Evolutionary conservation across 371 early-diverging fungal species (phyloP), one percentile per base, ranked within the genome.

Genomic region (Syncephalastrum racemosum): DNA sequence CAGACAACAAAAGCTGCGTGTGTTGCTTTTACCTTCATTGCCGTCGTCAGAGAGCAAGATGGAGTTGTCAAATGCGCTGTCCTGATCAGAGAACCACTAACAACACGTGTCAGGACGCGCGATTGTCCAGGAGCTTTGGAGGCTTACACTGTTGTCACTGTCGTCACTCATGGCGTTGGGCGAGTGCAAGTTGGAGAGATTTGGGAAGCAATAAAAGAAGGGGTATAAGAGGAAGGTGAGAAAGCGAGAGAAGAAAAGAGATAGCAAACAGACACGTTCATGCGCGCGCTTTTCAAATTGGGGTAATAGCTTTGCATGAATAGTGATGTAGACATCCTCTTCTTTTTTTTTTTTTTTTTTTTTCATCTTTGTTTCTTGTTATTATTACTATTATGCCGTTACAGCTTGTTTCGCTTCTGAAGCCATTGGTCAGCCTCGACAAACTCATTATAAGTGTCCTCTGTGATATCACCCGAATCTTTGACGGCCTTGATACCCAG

Each of bases 381-480:
- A 16, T 45, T 45, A 19, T 45, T 45, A 15, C 13, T 15, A 7
- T 22, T 7, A 6, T 19, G 19, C 13, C 46, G 2, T 16, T 45
- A 45, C 16, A 45, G 46, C 46, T 19, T 45, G 46, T 45, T 47
- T 49, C 44, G 31, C 22, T 27, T 31, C 36, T 70, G 59, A 22
- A 82, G 56, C 82, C 82, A 82, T 53, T 66, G 54, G 58, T 82
- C 60, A 8, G 82, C 78, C n/a, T 72, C 67, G 15, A 54, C 22
- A 58, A 79, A 82, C 73, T 72, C 72, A 6, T 54, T 31, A 44
- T 62, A 63, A 0, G 68, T 59, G 8, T 46, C 56, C 5, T 62
- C 60, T 5, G 56, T 31, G 18, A 75, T 51, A 15, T 58, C 54
- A 23, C 61, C 54, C 2, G 63, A 51, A 16, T 72, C 70, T 6